phyloP scores from a whole-genome alignment of 768 basidiomycete genomes.

The Russula abietina region DNA sequence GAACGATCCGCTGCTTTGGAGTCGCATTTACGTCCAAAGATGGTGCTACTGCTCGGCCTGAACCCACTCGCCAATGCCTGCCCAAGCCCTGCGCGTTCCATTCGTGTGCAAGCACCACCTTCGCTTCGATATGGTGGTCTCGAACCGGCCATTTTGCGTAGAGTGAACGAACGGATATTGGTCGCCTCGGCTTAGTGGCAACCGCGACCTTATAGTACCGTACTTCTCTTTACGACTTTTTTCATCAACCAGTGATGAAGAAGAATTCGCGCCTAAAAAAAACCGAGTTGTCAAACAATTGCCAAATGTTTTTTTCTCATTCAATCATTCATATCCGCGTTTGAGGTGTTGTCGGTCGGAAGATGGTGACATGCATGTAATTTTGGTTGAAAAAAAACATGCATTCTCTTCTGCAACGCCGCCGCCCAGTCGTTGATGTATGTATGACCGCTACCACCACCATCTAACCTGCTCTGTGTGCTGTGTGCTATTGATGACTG shows the following conservation, averaged over 20 bases:
- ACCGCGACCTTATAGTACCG: not conserved
- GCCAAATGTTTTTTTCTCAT: not conserved
- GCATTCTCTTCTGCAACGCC: constrained; percentile 3
- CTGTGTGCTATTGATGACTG: not conserved
- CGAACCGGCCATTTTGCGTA: not conserved
- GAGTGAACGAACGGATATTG: not conserved
- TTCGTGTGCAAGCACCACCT: constrained; percentile 6
- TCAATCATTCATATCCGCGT: constrained; percentile 16
- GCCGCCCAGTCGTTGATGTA: not conserved
- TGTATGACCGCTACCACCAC: constrained; percentile 4
- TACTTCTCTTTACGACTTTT: constrained; percentile 1
- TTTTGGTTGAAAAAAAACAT: constrained; percentile 1
- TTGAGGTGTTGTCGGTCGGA: not conserved
- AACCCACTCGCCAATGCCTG: not conserved
- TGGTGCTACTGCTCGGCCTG: constrained; percentile 3
- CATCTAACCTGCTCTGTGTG: too few relatives aligned
- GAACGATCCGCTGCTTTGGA: constrained; percentile 20
- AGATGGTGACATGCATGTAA: not conserved
- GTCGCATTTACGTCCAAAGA: constrained; percentile 19
- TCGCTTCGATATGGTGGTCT: constrained; percentile 1
- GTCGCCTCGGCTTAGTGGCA: constrained; percentile 2
- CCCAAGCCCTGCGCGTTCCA: not conserved
- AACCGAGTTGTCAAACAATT: not conserved
- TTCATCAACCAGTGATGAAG: not conserved
- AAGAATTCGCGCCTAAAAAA: not conserved